Conservation (phyloP, 1,139 yeast genomes). For the Spencermartinsiella ligniputridi region DNA sequence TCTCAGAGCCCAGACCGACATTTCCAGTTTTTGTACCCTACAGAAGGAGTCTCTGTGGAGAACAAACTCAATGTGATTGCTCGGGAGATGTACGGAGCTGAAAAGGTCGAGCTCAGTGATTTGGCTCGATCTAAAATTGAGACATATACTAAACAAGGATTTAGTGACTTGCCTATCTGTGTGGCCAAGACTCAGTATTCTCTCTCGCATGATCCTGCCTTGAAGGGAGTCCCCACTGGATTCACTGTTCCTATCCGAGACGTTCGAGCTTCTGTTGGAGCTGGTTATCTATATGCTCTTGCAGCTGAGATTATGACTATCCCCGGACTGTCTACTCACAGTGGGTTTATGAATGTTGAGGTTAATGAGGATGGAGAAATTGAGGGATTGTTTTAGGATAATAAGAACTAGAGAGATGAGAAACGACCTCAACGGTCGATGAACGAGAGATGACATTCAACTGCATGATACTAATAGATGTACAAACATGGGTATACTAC, state of each 20-base stretch:
- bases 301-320: conserved; percentile 98
- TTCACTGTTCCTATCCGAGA: conserved; percentile 94
- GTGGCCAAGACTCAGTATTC: conserved; percentile 98
- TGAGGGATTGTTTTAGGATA: conserved; percentile 77
- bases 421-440: background rate
- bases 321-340: conserved; percentile 94
- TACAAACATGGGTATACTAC: background rate
- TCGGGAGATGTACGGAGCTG: conserved; percentile 91
- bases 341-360: conserved; percentile 97
- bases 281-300: conserved; percentile 92
- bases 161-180: conserved; percentile 89
- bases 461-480: conserved; percentile 4
- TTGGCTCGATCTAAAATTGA: conserved; percentile 83
- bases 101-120: conserved; percentile 77
- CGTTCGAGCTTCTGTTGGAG: conserved; percentile 91
- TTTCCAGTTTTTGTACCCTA: conserved; percentile 70
- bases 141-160: conserved; percentile 83
- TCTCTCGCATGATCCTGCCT: conserved; percentile 84
- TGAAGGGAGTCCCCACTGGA: conserved; percentile 94
- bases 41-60: conserved; percentile 65
- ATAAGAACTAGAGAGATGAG: background rate
- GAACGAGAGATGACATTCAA: conserved; percentile 4
- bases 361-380: conserved; percentile 91
- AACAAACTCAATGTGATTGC: conserved; percentile 83
- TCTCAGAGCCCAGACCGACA: conserved; percentile 50